Conservation (phyloP, 345 rosid genomes). For the Salix dunnii region DNA sequence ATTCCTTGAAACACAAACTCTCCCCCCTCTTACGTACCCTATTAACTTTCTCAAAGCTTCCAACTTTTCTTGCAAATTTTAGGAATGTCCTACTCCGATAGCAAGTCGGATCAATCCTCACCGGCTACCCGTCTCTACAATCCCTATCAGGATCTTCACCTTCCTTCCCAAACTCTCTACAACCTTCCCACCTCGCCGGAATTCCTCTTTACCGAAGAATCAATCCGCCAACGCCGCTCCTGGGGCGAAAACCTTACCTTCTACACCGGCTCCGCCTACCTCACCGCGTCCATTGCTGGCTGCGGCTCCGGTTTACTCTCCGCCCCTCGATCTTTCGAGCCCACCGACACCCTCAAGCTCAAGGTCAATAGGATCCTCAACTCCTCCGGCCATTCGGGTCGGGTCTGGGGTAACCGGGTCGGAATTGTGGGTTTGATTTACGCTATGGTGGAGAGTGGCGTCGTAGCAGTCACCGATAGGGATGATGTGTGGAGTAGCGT, state of each 20-base stretch:
- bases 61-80: not conserved
- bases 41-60: not conserved
- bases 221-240: constrained; percentile 81
- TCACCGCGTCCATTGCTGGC: constrained; percentile 61
- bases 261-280: constrained; percentile 83
- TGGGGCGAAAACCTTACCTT: constrained; percentile 98
- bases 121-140: constrained; percentile 62
- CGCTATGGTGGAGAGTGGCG: constrained; percentile 75
- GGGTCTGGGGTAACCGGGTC: constrained; percentile 73
- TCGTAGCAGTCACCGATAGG: constrained; percentile 54
- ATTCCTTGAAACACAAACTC: not conserved
- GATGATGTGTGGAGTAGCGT: constrained; percentile 93
- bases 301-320: constrained; percentile 50
- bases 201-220: constrained; percentile 83
- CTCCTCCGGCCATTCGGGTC: constrained; percentile 71
- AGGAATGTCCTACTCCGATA: constrained; percentile 35
- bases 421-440: constrained; percentile 78
- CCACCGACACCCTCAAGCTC: constrained; percentile 77
- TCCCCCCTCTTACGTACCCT: not conserved
- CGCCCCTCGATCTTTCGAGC: constrained; percentile 62
- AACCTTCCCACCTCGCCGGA: constrained; percentile 90
- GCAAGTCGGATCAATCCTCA: constrained; percentile 32
- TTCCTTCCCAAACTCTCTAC: constrained; percentile 63
- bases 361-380: constrained; percentile 72
- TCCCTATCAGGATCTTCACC: constrained; percentile 69